Base-by-base conservation (phyloP, 192 early-diverging fungal species). In the Coemansia sp. region DNA sequence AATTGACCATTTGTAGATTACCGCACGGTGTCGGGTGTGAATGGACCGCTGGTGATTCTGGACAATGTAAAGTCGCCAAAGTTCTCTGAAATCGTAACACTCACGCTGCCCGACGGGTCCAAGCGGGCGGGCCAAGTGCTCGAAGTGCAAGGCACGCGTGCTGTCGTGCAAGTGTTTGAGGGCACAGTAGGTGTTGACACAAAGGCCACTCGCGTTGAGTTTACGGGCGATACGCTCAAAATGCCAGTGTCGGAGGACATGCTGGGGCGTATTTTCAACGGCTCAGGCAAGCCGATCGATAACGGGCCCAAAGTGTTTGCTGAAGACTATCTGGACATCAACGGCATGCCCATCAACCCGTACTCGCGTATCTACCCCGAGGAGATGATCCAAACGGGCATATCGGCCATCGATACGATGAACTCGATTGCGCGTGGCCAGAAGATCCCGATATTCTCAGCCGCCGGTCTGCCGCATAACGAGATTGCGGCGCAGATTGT, bases 341-440 rank as follows among this genome's bases (percentile, higher is more conserved):
- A 75, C 64, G 72, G 81, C 11, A 78, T 74, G 60, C 97, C 97
- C 17, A 99, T 99, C 83, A 99, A 99, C 82, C 97, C 97, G n/a
- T 99, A 85, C 84, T 95, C 92, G 46, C 90, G 97, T 76, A 96
- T 97, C 61, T 99, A 99, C 70, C 97, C 97, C 31, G 95, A 99
- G 80, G 97, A 99, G 84, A 99, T 99, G 97, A 97, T 99, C 64
- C 97, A 99, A 79, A 99, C 97, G 10, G 97, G 97, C 71, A 91
- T 99, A 60, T 97, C 95, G 57, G 91, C 97, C 50, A 99, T 99
- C 60, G 97, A 99, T 70, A 97, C 95, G 49, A 99, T 99, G 97
- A 97, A 97, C 86, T 97, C 95, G 17, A 97, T 99, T 86, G 97
- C 97, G 31, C 93, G 97, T 85, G 97, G 97, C n/a, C 97, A 99